Percentiles rank a stretch among this genome's conserved stretches.
Conservation (phyloP, 2,329 filamentous ascomycete genomes). For the Ophiostoma angusticollis region DNA sequence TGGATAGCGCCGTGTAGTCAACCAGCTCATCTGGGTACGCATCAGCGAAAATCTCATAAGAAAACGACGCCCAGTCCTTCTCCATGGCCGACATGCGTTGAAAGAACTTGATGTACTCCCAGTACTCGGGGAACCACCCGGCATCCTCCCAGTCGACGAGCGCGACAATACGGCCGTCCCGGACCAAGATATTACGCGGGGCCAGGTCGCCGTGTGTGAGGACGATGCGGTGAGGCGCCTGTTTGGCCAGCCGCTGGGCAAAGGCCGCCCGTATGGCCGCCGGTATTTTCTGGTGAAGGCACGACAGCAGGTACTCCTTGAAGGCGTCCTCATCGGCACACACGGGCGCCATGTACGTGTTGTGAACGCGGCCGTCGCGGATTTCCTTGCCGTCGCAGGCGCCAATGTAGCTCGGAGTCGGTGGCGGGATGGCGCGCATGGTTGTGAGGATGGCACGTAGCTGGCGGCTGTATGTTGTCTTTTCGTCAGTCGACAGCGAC, state of each 20-base stretch:
- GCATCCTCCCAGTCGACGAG: slow-evolving; percentile 35
- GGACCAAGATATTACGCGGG: slow-evolving; percentile 30
- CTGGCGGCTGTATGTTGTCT: slow-evolving; percentile 15
- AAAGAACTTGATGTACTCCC: slow-evolving; percentile 25
- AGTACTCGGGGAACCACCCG: slow-evolving; percentile 34
- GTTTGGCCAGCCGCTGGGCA: slow-evolving; percentile 14
- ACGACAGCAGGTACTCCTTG: slow-evolving; percentile 16
- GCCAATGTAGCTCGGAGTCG: slow-evolving; percentile 14
- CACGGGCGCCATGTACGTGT: slow-evolving; percentile 14
- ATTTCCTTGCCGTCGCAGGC: slow-evolving; percentile 18
- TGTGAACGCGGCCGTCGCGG: slow-evolving; percentile 16
- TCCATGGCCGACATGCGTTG: slow-evolving; percentile 10
- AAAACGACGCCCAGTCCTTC: slow-evolving; percentile 15
- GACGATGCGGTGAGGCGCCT: slow-evolving; percentile 20
- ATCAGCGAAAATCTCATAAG: slow-evolving; percentile 17
- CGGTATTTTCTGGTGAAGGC: slow-evolving; percentile 12
- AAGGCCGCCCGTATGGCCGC: slow-evolving; percentile 15
- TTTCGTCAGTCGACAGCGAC: slow-evolving; percentile 14
- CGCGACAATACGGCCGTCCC: slow-evolving; percentile 25
- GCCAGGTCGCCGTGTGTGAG: slow-evolving; percentile 40
- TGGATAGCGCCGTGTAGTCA: slow-evolving; percentile 16
- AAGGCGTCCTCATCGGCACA: slow-evolving; percentile 17
- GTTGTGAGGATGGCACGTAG: slow-evolving; percentile 16
- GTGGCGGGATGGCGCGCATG: slow-evolving; percentile 17
- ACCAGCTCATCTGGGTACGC: slow-evolving; percentile 18